A percentile compares a stretch with the other conserved stretches of the same genome.
Conservation (phyloP, 1,284 basidiomycete species). For the Apiotrichum sp. region DNA sequence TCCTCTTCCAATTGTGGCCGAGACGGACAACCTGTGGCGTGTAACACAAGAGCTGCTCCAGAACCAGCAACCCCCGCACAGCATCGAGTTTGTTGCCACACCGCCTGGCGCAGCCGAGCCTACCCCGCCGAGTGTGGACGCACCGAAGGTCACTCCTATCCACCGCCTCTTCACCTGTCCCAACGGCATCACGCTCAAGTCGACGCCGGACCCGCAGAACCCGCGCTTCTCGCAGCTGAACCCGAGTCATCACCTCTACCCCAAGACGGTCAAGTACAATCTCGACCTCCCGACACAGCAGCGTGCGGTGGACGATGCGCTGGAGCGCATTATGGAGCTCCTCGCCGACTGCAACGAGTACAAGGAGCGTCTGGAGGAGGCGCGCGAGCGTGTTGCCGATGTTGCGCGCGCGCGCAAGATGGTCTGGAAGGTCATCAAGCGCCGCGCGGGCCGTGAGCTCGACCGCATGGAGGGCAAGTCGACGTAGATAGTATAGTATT, state of each 20-base stretch:
- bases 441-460: constrained; percentile 38
- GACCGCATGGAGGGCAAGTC: constrained; percentile 24
- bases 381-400: constrained; percentile 48
- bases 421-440: constrained; percentile 49
- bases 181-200: constrained; percentile 38
- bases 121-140: background rate
- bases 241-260: constrained; percentile 18
- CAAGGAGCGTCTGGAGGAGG: constrained; percentile 51
- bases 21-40: constrained; percentile 43
- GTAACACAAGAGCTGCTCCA: constrained; percentile 37
- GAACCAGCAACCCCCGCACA: constrained; percentile 19
- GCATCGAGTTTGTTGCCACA: constrained; percentile 28
- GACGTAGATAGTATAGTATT: background rate
- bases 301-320: constrained; percentile 42
- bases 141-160: constrained; percentile 31
- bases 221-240: constrained; percentile 17
- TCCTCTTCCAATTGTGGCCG: constrained; percentile 35
- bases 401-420: constrained; percentile 48
- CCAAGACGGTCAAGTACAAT: constrained; percentile 36
- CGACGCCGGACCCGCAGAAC: constrained; percentile 31
- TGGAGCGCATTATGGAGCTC: constrained; percentile 47
- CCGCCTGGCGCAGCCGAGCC: constrained; percentile 19
- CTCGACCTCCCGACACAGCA: constrained; percentile 41
- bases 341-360: constrained; percentile 51
- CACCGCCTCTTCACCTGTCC: constrained; percentile 44